Conservation (phyloP, 371 early-diverging fungal genomes). For the Mucor indicus region DNA sequence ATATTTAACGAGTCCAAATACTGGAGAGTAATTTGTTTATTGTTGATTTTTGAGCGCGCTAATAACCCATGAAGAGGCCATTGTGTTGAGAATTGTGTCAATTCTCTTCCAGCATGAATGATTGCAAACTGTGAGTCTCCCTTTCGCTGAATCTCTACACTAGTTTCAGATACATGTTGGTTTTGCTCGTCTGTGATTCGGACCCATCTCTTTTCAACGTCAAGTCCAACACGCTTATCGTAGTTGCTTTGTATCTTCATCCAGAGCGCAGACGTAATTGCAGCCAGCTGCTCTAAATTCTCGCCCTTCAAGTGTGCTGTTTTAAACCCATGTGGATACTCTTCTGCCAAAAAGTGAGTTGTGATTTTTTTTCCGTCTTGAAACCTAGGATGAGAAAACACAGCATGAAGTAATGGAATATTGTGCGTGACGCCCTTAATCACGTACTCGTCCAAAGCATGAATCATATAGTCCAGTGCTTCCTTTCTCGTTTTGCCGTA, state of each 20-base stretch:
- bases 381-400: constrained; percentile 79
- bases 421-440: constrained; percentile 96
- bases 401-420: constrained; percentile 88
- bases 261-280: constrained; percentile 66
- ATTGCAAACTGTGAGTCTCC: constrained; percentile 3
- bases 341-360: constrained; percentile 89
- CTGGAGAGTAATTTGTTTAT: constrained; percentile 65
- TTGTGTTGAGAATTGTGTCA: constrained; percentile 37
- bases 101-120: neutral
- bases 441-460: constrained; percentile 86
- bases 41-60: constrained; percentile 54
- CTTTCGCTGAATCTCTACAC: constrained; percentile 1
- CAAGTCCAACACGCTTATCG: neutral
- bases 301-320: constrained; percentile 58
- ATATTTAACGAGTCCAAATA: constrained; percentile 72
- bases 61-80: constrained; percentile 80
- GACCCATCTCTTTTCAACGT: constrained; percentile 51
- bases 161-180: constrained; percentile 1
- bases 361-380: constrained; percentile 69
- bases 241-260: constrained; percentile 16
- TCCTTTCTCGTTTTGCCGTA: constrained; percentile 77
- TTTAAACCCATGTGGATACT: constrained; percentile 90
- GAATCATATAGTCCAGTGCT: constrained; percentile 74
- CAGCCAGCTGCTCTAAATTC: constrained; percentile 56
- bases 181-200: constrained; percentile 54